Evolutionary conservation across 768 basidiomycete species (phyloP), one percentile per base, ranked within the genome.

Genomic region (Tricholoma matsutake): DNA sequence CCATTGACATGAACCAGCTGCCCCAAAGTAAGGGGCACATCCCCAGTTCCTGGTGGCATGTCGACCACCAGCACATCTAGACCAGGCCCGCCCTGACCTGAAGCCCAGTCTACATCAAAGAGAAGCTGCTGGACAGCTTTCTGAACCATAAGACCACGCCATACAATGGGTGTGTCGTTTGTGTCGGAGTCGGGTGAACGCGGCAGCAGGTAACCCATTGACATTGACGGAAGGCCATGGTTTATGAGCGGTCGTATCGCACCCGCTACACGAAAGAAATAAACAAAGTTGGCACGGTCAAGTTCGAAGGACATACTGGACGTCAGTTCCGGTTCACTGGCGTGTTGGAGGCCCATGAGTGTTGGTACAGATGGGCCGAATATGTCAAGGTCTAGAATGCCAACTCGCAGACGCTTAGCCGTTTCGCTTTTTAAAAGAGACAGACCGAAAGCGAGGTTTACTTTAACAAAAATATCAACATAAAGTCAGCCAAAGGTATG

Each of bases 121-220:
- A 98, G 81, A 0, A 98, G 80, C 70, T 98, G 96, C 71, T 98
- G 96, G 0, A 96, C 94, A 25, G 96, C 95, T 70, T 98, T 98
- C 76, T 96, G 95, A 1, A 98, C 96, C 96, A 98, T 98, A 20
- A 97, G 82, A 2, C 96, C 96, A 25, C 96, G 83, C 96, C 96
- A 99, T 31, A 96, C 92, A 32, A 98, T 82, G 0, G 95, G 88
- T 0, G 87, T 86, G 69, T 96, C 93, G 35, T 81, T 80, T 57
- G 81, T 81, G 2, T 83, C 76, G 16, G 41, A 76, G 6, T 81
- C 79, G 32, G 77, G 65, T 1, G 79, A 68, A 58, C 77, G 75
- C 1, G 91, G 89, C 13, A 98, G 82, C 11, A 99, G 83, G 71
- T 94, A 99, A 2, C 95, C 96, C 86, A 99, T 97, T 0, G 95